Evolutionary conservation across 176 grass and related monocot genomes (phyloP), one percentile per base, ranked within the genome.

Genomic region (Luzula sylvatica): DNA sequence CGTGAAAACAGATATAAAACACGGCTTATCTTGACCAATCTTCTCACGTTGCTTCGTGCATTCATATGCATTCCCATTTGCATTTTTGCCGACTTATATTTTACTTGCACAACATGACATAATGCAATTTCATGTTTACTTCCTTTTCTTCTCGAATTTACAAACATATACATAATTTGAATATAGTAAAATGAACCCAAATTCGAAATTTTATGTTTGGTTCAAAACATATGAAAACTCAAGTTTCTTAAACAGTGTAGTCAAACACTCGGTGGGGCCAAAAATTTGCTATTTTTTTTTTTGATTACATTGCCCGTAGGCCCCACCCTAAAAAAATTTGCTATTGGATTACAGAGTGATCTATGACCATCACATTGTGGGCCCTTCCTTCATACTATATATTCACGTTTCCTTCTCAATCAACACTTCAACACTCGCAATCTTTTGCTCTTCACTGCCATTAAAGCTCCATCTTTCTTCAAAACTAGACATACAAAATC

Each of bases 1-100:
- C 59, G 24, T 64, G 59, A 64, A 64, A 64, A 48, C 59, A 48
- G 42, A 64, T 49, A 32, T 49, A 64, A n/a, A 64, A 64, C 59
- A 26, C 40, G 59, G 40, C 3, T 12, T 49, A 46, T 48, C 46
- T 64, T 64, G 59, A 64, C 59, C 8, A 3, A 46, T 17, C 9
- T 46, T n/a, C 14, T 46, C 0, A 13, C 8, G 26, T 42, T 58
- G 15, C 28, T 32, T 11, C 27, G 32, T 56, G 14, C 3, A 11
- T 56, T 35, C 30, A 7, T 9, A 35, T 35, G 5, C 0, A 7
- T 7, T 35, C 30, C 30, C 55, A 11, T 39, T 55, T 16, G 3
- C 1, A 50, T 50, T 27, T 2, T 32, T 19, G 27, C 28, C 4
- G 15, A 26, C 7, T 11, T 35, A 25, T 53, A n/a, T n/a, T n/a